Evolutionary conservation across 2,329 filamentous ascomycete genomes (phyloP), one percentile per base, ranked within the genome.

Genomic region (Beauveria sp.): DNA sequence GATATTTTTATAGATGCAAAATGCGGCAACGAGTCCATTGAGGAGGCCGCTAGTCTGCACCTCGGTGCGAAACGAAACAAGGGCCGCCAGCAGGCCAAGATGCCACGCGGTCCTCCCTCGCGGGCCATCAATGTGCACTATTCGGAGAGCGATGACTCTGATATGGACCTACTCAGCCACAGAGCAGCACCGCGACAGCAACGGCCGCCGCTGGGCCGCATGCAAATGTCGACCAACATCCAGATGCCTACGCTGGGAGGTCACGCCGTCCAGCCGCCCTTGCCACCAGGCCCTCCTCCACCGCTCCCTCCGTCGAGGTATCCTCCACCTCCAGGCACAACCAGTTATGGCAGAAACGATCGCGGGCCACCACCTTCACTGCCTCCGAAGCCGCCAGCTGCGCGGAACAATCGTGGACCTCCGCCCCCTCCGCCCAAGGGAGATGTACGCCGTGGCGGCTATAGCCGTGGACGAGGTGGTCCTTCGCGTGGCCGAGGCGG

Each of bases 1-100:
- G 71, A 77, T 58, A 73, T 73, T 42, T 86, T 83, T 66, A 55
- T 84, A 28, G 80, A 86, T 67, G 68, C 75, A 5, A 66, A 73
- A 9, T 81, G 77, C 60, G 67, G 70, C 3, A 66, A 74, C 28
- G 63, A 70, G 8, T 73, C 77, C 46, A 75, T 83, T 54, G 72
- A 73, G 57, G 71, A 71, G 34, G 66, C 63, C 7, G 64, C 64
- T 47, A 65, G 62, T 43, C 55, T 60, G 67, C 69, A 55, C 68
- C 70, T 45, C 20, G 61, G 64, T 42, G 59, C 68, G 59, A 65
- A 62, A 55, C 57, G 66, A 10, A 55, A 43, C 9, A 63, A 64
- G 24, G 69, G 66, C 26, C 68, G 61, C 24, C 63, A 69, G 20
- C 71, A 71, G 43, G 66, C 73, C 43, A 75, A 66, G 65, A 71